Base-by-base conservation (phyloP, 371 early-diverging fungal species). In the Blyttiomyces sp. region DNA sequence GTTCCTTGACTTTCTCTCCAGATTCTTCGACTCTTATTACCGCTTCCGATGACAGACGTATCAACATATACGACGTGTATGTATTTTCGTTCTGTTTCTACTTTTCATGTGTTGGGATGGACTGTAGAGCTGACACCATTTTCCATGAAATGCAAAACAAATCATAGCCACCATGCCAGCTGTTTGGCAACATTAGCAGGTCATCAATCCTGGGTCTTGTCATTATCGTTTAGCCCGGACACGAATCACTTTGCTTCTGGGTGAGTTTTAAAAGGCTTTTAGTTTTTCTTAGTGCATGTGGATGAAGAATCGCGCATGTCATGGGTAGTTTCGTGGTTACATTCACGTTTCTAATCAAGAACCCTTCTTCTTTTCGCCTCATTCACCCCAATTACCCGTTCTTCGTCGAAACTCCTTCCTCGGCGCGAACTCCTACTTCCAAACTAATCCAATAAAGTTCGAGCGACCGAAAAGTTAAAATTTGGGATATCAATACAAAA, bases 61-160 rank as follows among this genome's bases (percentile, higher is more conserved):
- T 92, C 48, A 84, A 89, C 70, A 79, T 92, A 16, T 87, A 89
- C 64, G 92, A 92, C 68, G 86, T 88, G 73, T 85, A 84, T 50
- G 63, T 61, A 17, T n/a, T 54, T 42, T 17, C 43, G 17, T 16
- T 32, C 33, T 43, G 24, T 43, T n/a, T 19, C n/a, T 1, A 1
- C 19, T 36, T 35, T 33, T n/a, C n/a, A n/a, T n/a, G n/a, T n/a
- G n/a, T n/a, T n/a, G n/a, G 73, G 84, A 84, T 50, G 63, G 58
- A 17, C 16, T 54, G 3, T 17, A 31, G 17, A 11, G 21, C 33
- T 43, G 24, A 32, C n/a, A 13, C n/a, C 1, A 1, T 23, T 36
- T 35, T 33, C 26, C 19, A 48, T 33, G 17, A 21, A 26, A 27
- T 26, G 35, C 7, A 9, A 23, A 33, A 49, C 9, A n/a, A n/a